Evolutionary conservation across 2,329 filamentous ascomycete species (phyloP).

Genomic region (Davidsoniella eucalypti): DNA sequence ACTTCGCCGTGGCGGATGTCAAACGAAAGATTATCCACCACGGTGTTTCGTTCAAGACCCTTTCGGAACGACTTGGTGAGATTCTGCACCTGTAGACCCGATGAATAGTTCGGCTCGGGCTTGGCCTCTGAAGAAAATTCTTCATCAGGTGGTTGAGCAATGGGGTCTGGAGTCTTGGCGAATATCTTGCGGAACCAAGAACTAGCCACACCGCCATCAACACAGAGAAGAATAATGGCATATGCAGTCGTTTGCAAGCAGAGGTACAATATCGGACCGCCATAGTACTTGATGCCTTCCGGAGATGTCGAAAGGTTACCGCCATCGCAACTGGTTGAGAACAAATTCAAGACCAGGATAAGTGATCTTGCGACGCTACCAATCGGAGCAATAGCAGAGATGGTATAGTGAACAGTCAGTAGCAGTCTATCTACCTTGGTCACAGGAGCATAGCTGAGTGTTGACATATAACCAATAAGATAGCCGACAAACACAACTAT

Average conservation of each 20-base stretch:
- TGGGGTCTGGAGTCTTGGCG: constrained; percentile 12
- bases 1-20: constrained; percentile 65
- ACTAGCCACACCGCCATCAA: constrained; percentile 57
- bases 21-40: constrained; percentile 81
- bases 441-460: constrained; percentile 58
- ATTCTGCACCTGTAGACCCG: constrained; percentile 64
- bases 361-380: constrained; percentile 59
- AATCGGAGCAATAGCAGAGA: constrained; percentile 59
- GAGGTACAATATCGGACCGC: constrained; percentile 72
- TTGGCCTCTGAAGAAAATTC: constrained; percentile 34
- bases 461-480: constrained; percentile 52
- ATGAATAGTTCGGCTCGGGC: constrained; percentile 27
- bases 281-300: constrained; percentile 55
- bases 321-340: constrained; percentile 60
- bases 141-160: constrained; percentile 26
- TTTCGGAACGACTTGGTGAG: constrained; percentile 64
- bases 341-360: constrained; percentile 66
- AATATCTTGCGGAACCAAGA: constrained; percentile 31
- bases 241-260: constrained; percentile 55
- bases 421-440: constrained; percentile 51
- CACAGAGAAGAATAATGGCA: constrained; percentile 59
- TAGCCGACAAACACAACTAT: constrained; percentile 56
- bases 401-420: constrained; percentile 55
- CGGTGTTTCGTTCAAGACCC: constrained; percentile 33
- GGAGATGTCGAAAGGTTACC: constrained; percentile 49